Evolutionary conservation across 2,329 filamentous ascomycete species (phyloP), one percentile per base, ranked within the genome.

Genomic region (Emergomyces pasteurianus): DNA sequence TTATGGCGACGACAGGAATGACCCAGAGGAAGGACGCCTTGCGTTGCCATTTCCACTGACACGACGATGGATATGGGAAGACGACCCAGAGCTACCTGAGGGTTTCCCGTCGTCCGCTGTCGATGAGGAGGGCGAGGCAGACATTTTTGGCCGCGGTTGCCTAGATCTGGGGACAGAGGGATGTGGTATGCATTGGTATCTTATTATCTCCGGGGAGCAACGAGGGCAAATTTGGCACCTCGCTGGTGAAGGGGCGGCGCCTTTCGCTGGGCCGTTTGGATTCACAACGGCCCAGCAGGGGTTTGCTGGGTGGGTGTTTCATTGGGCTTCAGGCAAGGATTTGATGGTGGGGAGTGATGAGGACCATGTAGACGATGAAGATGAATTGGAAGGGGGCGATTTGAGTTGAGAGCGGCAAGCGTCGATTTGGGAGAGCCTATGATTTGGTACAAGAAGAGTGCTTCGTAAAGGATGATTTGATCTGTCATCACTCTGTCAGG

Each of bases 141-240:
- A n/a, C 26, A 31, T 28, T 34, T 34, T 52, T 52, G 28, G 43
- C n/a, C 36, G 28, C 28, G 56, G 56, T 3, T 46, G 26, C 34
- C n/a, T 58, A 9, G 26, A 46, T 38, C 56, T 58, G 23, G 56
- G 56, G 26, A 49, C 40, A 6, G 56, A 58, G 23, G 56, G 56
- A 3, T 58, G 56, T 26, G 56, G 56, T 8, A 58, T 58, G 56
- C 2, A 58, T 46, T 58, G 56, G 56, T 49, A 43, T 31, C 56
- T 58, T 16, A 46, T 58, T 21, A 26, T 58, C 10, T 34, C 40
- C 10, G 56, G 56, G 16, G n/a, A 58, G 40, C 56, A 58, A 12
- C 36, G 56, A 3, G 56, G 56, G 40, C 21, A 28, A 26, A 26
- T 58, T n/a, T 58, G 56, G 56, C 36, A 34, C 12, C 26, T 58